Percentiles rank a stretch among this genome's conserved stretches.
Conservation (phyloP, 2,329 filamentous ascomycete genomes). For the Trichoderma sp. region DNA sequence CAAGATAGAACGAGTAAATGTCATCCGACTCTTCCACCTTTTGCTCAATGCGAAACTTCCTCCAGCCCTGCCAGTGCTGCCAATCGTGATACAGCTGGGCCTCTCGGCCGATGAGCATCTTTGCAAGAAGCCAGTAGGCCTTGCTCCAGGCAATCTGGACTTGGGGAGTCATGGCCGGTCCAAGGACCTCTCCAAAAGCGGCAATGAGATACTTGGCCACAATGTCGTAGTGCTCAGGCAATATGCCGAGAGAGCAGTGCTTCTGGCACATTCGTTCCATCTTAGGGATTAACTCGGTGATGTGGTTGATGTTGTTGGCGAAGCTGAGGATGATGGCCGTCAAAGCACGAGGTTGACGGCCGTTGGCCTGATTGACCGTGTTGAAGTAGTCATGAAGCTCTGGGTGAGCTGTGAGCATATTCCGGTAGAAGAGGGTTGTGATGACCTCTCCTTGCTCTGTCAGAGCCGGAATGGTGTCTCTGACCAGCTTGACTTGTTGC, state of each 20-base stretch:
- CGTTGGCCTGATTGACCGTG: slow-evolving; percentile 39
- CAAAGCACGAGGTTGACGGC: slow-evolving; percentile 38
- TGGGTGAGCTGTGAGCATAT: slow-evolving; percentile 65
- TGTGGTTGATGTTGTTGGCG: slow-evolving; percentile 68
- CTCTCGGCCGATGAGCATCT: slow-evolving; percentile 70
- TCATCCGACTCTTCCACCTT: slow-evolving; percentile 68
- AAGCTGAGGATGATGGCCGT: slow-evolving; percentile 63
- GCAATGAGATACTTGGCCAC: slow-evolving; percentile 69
- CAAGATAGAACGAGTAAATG: slow-evolving; percentile 70
- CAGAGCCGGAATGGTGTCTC: slow-evolving; percentile 69
- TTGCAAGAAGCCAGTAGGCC: slow-evolving; percentile 72
- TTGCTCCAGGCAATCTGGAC: slow-evolving; percentile 68
- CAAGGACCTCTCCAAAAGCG: slow-evolving; percentile 68
- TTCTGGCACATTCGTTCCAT: slow-evolving; percentile 67
- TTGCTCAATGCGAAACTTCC: slow-evolving; percentile 63
- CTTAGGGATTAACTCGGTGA: slow-evolving; percentile 54
- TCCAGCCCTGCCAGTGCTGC: slow-evolving; percentile 66
- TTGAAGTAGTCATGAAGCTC: slow-evolving; percentile 73
- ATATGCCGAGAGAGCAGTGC: slow-evolving; percentile 69
- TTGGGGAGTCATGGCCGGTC: slow-evolving; percentile 62
- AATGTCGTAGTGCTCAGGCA: slow-evolving; percentile 68
- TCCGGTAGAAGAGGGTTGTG: slow-evolving; percentile 70
- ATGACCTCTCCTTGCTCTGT: slow-evolving; percentile 68
- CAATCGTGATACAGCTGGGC: slow-evolving; percentile 62
- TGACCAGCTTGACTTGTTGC: slow-evolving; percentile 64